Conservation (phyloP, 305 asterid genomes). For the Andrographis paniculata region DNA sequence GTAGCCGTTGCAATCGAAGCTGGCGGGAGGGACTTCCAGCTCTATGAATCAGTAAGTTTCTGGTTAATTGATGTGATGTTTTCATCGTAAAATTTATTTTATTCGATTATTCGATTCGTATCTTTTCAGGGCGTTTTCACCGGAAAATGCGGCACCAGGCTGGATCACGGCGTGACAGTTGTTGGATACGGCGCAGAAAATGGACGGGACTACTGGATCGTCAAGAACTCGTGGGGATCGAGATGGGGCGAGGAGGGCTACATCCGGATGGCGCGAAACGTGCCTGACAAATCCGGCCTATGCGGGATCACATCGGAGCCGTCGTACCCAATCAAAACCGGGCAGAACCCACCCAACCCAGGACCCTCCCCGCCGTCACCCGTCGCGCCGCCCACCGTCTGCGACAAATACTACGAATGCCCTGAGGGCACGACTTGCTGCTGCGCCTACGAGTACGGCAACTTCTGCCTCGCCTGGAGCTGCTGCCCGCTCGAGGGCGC, state of each 20-base stretch:
- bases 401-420: conserved; percentile 56
- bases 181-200: conserved; percentile 71
- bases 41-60: conserved; percentile 49
- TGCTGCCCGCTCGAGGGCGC: conserved; percentile 93
- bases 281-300: conserved; percentile 34
- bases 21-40: conserved; percentile 77
- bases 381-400: conserved; percentile 38
- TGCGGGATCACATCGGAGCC: conserved; percentile 79
- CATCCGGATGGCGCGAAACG: conserved; percentile 67
- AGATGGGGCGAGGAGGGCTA: conserved; percentile 89
- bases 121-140: conserved; percentile 62
- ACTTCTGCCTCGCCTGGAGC: conserved; percentile 71
- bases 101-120: background rate
- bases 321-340: conserved; percentile 66
- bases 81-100: no score
- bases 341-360: conserved; percentile 77
- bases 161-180: conserved; percentile 76
- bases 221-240: conserved; percentile 80
- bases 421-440: conserved; percentile 73
- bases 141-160: conserved; percentile 47
- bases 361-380: conserved; percentile 96
- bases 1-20: conserved; percentile 75
- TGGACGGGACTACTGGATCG: conserved; percentile 82
- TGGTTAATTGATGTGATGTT: background rate
- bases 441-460: conserved; percentile 43